These are phyloP conservation scores for Aureobasidium sp. DNA, from an alignment of 2,329 filamentous ascomycete species.

Conservation along the genomic window DNA sequence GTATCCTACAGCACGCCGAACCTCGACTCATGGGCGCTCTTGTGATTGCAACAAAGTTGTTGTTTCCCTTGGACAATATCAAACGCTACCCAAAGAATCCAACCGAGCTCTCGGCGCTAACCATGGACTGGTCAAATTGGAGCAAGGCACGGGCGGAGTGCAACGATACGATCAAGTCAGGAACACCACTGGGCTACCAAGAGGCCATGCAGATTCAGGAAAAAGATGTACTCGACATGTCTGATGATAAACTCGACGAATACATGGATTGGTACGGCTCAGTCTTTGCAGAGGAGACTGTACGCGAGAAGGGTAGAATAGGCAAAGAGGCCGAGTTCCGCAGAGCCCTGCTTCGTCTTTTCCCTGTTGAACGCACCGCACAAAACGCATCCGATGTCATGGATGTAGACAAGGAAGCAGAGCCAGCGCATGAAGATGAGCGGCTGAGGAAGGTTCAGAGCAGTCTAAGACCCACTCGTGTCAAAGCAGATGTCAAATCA, in stretches of 20 bases:
- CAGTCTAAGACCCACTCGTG: conserved; percentile 31
- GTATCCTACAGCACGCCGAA: conserved; percentile 61
- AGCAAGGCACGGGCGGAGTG: conserved; percentile 38
- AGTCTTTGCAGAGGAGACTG: conserved; percentile 48
- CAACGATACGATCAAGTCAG: conserved; percentile 9
- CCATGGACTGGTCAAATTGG: conserved; percentile 70
- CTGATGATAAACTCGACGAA: conserved; percentile 55
- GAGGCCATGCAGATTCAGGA: conserved; percentile 49
- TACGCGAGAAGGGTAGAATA: conserved; percentile 26
- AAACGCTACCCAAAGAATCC: conserved; percentile 42
- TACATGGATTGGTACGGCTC: conserved; percentile 74
- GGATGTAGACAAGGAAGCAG: neutral
- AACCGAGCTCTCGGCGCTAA: conserved; percentile 50
- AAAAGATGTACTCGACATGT: conserved; percentile 55
- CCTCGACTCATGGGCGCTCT: conserved; percentile 62
- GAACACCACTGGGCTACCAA: conserved; percentile 30
- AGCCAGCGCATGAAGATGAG: conserved; percentile 9
- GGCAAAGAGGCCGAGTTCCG: conserved; percentile 32
- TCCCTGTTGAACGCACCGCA: conserved; percentile 25
- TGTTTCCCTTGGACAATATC: conserved; percentile 63
- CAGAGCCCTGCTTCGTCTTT: conserved; percentile 34
- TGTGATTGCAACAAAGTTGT: conserved; percentile 67
- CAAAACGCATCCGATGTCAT: neutral
- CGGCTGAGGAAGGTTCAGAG: conserved; percentile 38
- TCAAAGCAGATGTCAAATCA: conserved; percentile 30